phyloP scores from a whole-genome alignment of 768 basidiomycete species.

The Leccinellum rugosiceps region DNA sequence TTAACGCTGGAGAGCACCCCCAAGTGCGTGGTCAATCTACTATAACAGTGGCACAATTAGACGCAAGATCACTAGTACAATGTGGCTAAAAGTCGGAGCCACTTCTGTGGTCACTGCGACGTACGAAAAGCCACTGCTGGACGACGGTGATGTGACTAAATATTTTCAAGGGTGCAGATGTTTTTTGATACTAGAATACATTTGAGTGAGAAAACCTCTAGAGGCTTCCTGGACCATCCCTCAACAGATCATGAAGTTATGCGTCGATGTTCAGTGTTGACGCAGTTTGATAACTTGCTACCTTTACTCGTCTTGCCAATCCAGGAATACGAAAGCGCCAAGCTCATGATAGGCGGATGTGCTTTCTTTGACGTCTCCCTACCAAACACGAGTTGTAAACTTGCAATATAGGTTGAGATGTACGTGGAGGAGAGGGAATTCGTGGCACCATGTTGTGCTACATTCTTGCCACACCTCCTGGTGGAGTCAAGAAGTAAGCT shows the following conservation, averaged over 20 bases:
- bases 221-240: not conserved
- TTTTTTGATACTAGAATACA: constrained; percentile 6
- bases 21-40: not conserved
- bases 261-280: constrained; percentile 2
- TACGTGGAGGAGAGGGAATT: constrained; percentile 4
- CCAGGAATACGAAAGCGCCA: not conserved
- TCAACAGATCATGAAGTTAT: not conserved
- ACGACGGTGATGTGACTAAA: not conserved
- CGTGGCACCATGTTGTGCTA: constrained; percentile 2
- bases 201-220: constrained; percentile 1
- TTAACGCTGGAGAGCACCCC: not conserved
- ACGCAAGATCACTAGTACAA: not conserved
- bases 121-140: not conserved
- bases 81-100: not conserved
- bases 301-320: not conserved
- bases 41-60: not conserved
- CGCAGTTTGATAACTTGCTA: not conserved
- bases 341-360: not conserved
- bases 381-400: not conserved
- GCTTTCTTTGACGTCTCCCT: not conserved
- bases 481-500: constrained; percentile 1
- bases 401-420: not conserved
- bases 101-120: constrained; percentile 1
- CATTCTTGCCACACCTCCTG: constrained; percentile 9
- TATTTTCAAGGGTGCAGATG: constrained; percentile 1